A percentile compares a stretch with the other conserved stretches of the same genome.
Evolutionary conservation across 257 asterid genomes (phyloP).

Genomic region (Avicennia marina): DNA sequence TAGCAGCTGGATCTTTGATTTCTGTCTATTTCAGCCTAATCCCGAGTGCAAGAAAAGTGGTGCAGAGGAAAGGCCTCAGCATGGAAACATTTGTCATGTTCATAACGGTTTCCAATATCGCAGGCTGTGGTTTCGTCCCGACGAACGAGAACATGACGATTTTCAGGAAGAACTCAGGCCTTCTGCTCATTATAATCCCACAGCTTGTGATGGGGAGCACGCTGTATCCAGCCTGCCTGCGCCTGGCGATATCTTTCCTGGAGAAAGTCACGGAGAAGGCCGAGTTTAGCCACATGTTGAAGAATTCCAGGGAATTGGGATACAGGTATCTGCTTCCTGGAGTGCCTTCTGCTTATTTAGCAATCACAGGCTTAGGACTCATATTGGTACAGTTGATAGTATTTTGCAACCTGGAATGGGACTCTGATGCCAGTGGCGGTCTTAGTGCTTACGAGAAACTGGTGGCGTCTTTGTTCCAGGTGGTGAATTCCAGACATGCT

Average conservation of each 20-base stretch:
- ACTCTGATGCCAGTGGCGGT: conserved; percentile 30
- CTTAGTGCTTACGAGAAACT: conserved; percentile 27
- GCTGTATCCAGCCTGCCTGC: conserved; percentile 29
- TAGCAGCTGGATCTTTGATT: not conserved
- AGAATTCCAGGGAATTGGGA: conserved; percentile 22
- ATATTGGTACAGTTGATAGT: conserved; percentile 24
- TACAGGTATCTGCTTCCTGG: conserved; percentile 35
- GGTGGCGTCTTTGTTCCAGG: conserved; percentile 32
- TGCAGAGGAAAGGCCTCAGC: conserved; percentile 27
- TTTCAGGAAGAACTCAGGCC: conserved; percentile 37
- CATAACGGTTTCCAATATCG: conserved; percentile 39
- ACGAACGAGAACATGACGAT: conserved; percentile 53
- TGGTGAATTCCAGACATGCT: conserved; percentile 38
- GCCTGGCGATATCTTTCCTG: conserved; percentile 14
- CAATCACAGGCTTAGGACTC: conserved; percentile 25
- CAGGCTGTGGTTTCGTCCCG: conserved; percentile 52
- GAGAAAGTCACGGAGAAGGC: conserved; percentile 17
- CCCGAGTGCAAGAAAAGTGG: conserved; percentile 25
- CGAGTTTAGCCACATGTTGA: conserved; percentile 22
- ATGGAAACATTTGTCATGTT: conserved; percentile 25
- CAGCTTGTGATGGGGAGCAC: conserved; percentile 50
- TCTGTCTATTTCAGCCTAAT: conserved; percentile 19
- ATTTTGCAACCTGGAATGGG: conserved; percentile 45
- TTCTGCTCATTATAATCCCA: conserved; percentile 39
- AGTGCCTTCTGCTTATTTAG: conserved; percentile 25